phyloP scores from a whole-genome alignment of 2,329 filamentous ascomycete genomes.

The Neopestalotiopsis sp. region DNA sequence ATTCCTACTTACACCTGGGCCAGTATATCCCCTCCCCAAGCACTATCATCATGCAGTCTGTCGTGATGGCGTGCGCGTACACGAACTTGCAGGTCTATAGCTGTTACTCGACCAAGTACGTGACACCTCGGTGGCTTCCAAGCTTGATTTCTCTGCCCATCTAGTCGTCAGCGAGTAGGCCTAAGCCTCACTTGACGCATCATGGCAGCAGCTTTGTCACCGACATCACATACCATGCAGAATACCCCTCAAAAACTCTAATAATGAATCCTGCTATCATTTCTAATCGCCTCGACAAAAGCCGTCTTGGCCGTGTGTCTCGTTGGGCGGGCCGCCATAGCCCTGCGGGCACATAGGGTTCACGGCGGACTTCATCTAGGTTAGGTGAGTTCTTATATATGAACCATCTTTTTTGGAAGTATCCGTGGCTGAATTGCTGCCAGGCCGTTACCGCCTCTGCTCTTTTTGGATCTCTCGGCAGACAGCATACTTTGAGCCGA shows the following conservation, averaged over 20 bases:
- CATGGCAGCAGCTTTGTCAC: not conserved
- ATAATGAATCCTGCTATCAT: not conserved
- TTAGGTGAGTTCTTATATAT: not conserved
- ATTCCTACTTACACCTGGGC: not conserved
- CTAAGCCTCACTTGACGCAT: not conserved
- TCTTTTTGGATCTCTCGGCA: not conserved
- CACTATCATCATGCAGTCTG: not conserved
- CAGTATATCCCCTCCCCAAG: not conserved
- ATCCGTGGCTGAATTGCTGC: not conserved
- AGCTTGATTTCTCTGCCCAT: not conserved
- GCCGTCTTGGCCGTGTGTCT: not conserved
- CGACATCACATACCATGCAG: not conserved
- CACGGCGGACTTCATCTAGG: slow-evolving; percentile 1
- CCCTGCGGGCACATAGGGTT: not conserved
- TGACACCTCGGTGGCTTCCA: not conserved
- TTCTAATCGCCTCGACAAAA: not conserved
- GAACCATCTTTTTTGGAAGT: not conserved
- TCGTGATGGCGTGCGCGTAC: not conserved
- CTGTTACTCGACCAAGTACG: not conserved
- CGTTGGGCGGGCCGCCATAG: not conserved
- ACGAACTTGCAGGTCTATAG: not conserved
- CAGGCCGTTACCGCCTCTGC: not conserved
- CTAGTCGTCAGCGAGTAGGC: not conserved
- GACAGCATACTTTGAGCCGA: no score
- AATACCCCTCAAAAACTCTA: not conserved